phyloP scores from a whole-genome alignment of 805 yeast genomes.

The Priceomyces fermenticarens region DNA sequence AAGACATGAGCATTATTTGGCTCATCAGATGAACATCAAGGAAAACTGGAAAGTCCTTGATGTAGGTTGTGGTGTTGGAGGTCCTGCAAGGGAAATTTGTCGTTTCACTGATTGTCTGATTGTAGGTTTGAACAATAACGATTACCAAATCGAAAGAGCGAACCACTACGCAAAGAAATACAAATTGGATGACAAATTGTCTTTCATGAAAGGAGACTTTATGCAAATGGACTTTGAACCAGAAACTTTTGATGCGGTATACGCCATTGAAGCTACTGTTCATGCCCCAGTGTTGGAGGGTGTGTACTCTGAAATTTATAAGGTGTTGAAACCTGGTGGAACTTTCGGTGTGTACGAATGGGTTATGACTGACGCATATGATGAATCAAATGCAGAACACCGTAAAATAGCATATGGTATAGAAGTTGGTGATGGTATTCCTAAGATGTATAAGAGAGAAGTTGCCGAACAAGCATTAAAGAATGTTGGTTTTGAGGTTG shows the following conservation, averaged over 20 bases:
- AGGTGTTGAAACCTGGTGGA: conserved; percentile 97
- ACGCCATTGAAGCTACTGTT: conserved; percentile 97
- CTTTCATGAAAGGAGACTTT: conserved; percentile 94
- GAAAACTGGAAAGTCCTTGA: conserved; percentile 87
- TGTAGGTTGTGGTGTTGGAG: conserved; percentile 99
- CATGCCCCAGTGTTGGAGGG: conserved; percentile 97
- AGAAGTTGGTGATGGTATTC: conserved; percentile 98
- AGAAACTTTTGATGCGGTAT: conserved; percentile 90
- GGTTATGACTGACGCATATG: conserved; percentile 96
- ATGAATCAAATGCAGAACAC: conserved; percentile 82
- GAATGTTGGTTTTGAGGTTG: conserved; percentile 82
- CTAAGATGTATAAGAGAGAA: conserved; percentile 84
- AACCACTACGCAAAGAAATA: conserved; percentile 68
- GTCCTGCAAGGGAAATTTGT: conserved; percentile 95
- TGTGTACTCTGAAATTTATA: conserved; percentile 90
- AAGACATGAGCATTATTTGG: conserved; percentile 94
- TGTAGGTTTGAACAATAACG: conserved; percentile 94
- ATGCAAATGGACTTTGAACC: conserved; percentile 98
- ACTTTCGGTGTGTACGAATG: conserved; percentile 97
- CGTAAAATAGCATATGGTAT: conserved; percentile 95
- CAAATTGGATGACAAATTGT: conserved; percentile 68
- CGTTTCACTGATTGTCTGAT: conserved; percentile 85
- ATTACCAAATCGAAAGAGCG: conserved; percentile 93
- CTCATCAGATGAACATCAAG: conserved; percentile 75
- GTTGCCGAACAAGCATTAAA: conserved; percentile 87